Percentiles rank a stretch among this genome's conserved stretches.
phyloP scores from a whole-genome alignment of 2,329 filamentous ascomycete genomes.

The Pseudohalonectria lignicola region DNA sequence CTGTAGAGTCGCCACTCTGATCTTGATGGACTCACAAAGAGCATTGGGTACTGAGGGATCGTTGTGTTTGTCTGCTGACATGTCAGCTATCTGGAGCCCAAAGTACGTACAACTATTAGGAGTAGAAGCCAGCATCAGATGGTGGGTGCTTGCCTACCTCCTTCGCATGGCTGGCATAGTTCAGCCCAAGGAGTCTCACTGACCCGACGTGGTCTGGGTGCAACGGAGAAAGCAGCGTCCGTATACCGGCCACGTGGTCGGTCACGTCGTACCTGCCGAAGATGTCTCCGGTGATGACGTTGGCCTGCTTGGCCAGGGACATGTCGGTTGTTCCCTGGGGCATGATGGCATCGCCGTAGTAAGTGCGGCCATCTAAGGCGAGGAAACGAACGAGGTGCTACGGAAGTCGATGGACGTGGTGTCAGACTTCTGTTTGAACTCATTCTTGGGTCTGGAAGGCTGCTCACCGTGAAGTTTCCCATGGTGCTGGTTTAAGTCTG shows the following conservation, averaged over 20 bases:
- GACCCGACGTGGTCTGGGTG: constrained; percentile 51
- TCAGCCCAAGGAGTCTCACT: constrained; percentile 59
- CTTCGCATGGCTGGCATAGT: constrained; percentile 61
- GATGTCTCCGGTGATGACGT: constrained; percentile 53
- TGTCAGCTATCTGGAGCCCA: neutral
- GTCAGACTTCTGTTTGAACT: neutral
- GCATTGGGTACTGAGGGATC: constrained; percentile 57
- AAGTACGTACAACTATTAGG: neutral
- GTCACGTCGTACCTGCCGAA: constrained; percentile 56
- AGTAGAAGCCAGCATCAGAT: neutral
- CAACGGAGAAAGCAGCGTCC: constrained; percentile 51
- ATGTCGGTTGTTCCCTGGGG: constrained; percentile 49
- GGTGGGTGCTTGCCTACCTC: constrained; percentile 40
- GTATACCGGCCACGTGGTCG: constrained; percentile 44
- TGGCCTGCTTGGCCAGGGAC: constrained; percentile 47
- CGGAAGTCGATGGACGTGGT: neutral
- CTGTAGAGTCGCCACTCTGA: no score
- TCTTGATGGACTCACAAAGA: constrained; percentile 42
- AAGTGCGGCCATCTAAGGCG: constrained; percentile 55
- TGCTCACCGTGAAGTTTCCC: constrained; percentile 14
- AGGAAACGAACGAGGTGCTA: constrained; percentile 66
- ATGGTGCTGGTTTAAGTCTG: constrained; percentile 6
- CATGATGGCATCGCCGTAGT: constrained; percentile 67
- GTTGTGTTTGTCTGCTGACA: constrained; percentile 44
- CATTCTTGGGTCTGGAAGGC: no score